Percentiles rank a stretch among this genome's conserved stretches.
phyloP scores from a whole-genome alignment of 2,329 filamentous ascomycete species.

The Triangularia setosa region DNA sequence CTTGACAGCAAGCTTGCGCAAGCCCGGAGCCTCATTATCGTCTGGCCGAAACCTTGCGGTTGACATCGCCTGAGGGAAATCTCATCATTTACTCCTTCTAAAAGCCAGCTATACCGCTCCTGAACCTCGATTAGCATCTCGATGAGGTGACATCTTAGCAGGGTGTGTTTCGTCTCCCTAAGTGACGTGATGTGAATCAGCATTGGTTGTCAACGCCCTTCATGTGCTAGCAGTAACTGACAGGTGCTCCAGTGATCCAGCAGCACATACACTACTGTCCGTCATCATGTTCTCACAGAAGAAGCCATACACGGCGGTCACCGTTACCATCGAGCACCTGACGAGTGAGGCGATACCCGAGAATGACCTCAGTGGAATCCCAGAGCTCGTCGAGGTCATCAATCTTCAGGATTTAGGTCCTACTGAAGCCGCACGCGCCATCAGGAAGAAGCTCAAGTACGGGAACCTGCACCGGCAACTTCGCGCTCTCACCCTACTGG shows the following conservation, averaged over 20 bases:
- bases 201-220: background rate
- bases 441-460: constrained; percentile 98
- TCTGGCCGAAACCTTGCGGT: background rate
- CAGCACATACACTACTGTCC: background rate
- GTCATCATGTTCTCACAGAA: constrained; percentile 44
- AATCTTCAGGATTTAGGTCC: constrained; percentile 84
- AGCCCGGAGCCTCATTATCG: background rate
- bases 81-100: background rate
- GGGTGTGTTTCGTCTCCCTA: background rate
- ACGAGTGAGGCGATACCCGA: constrained; percentile 87
- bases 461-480: constrained; percentile 91
- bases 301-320: constrained; percentile 91
- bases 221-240: background rate
- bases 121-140: background rate
- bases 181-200: background rate
- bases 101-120: background rate
- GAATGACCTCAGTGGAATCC: constrained; percentile 86
- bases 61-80: background rate
- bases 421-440: constrained; percentile 81
- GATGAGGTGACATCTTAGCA: background rate
- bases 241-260: background rate
- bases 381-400: constrained; percentile 91
- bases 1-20: constrained; percentile 9
- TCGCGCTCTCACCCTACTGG: constrained; percentile 80
- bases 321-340: constrained; percentile 84